Evolutionary conservation across 2,329 filamentous ascomycete genomes (phyloP), one percentile per base, ranked within the genome.

Genomic region (Paraphaeosphaeria sporulosa): DNA sequence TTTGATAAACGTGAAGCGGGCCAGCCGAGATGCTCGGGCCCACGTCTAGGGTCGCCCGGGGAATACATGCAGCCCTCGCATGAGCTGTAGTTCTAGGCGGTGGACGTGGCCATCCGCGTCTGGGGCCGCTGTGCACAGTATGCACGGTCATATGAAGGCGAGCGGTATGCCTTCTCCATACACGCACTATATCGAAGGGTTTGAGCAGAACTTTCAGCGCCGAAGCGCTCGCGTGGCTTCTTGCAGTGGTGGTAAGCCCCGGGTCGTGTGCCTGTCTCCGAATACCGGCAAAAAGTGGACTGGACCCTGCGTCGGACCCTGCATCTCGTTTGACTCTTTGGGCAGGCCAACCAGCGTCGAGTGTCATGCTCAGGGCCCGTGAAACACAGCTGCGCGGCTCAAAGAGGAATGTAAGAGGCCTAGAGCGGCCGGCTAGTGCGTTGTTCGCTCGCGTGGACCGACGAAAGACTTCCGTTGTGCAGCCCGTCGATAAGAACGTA

Each of bases 1-100:
- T 62, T 63, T 59, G 62, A 64, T 62, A 60, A 61, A 64, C 56
- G 57, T 62, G 64, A 69, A 59, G 58, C 64, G 57, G 56, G 63
- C 63, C 59, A 66, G 63, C 60, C 58, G 56, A 62, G 55, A 62
- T 50, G 50, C 49, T 48, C 53, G 56, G 60, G 47, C 51, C 56
- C 60, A 57, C 57, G 34, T 40, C 34, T 8, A 51, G 36, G 54
- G 49, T 44, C 17, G 38, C 17, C 23, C 57, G 55, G 55, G 54
- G 49, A 59, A 53, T 61, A 59, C 47, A 38, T 58, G 36, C 48
- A 40, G 59, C 57, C 40, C 43, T 44, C 49, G 34, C 50, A 32
- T 58, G 59, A 46, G 55, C 32, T 36, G 52, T 38, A 25, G 53
- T 51, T 47, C 17, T 32, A 48, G 48, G 54, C 49, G 44, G 40